Evolutionary conservation across 106 monocot genomes (phyloP), one percentile per base, ranked within the genome.

Genomic region (Chionographis japonica): DNA sequence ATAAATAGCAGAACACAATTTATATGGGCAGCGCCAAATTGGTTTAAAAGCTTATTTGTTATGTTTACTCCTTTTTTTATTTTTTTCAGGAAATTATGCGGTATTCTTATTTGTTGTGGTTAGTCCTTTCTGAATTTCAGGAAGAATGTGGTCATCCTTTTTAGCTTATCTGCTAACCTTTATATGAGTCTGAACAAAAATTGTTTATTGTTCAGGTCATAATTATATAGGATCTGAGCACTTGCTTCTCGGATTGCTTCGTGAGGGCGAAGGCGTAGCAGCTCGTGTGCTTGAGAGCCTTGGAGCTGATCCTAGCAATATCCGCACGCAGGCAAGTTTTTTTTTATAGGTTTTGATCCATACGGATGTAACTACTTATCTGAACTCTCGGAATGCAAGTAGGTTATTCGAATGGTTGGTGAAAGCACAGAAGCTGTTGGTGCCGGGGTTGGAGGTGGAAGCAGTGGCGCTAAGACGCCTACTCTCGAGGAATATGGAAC

Each of bases 361-460:
- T 27, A 18, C n/a, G 8, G 58, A 27, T 7, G 11, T 58, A 5
- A 8, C 0, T 12, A 8, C 20, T 20, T 7, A 37, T 12, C 8
- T 35, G 9, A 58, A 16, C 20, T 11, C 15, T 54, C 8, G 15
- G 16, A n/a, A 0, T 63, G 11, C 17, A 50, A 67, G 12, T 53
- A 70, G 68, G 74, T 70, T 56, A 75, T 80, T 54, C 37, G 80
- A 12, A 74, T 80, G 80, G 67, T 80, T 70, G 79, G 74, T 38
- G 74, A 74, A 69, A 79, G 79, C 49, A 62, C 73, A 37, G 74
- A 79, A 53, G 79, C 79, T 74, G 79, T 79, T 80, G 70, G 70
- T 65, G 74, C 75, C 75, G 69, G 75, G 37, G 67, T 79, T 37
- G 73, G 73, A 11, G 71, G 62, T 55, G 73, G 79, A 63, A 66